A percentile compares a stretch with the other conserved stretches of the same genome.
Conservation (phyloP, 1,284 basidiomycete genomes). For the Marasmius sp. region DNA sequence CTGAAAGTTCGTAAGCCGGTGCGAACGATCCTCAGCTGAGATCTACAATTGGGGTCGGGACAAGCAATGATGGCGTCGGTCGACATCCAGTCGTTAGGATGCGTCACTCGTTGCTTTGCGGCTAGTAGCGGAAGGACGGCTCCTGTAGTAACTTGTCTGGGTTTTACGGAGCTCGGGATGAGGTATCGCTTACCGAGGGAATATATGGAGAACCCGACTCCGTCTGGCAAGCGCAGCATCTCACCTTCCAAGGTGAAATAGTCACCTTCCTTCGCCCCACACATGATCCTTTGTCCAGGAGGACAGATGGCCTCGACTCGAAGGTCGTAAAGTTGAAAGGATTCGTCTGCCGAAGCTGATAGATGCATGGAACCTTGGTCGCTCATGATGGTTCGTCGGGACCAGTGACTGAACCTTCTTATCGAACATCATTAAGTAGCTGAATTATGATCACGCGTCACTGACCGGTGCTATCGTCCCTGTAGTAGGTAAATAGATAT, state of each 20-base stretch:
- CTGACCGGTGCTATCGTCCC: too few relatives aligned
- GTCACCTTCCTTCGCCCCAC: conserved; percentile 63
- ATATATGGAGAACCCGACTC: conserved; percentile 66
- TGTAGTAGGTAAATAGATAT: too few relatives aligned
- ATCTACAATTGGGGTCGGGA: conserved; percentile 62
- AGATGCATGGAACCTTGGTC: background rate
- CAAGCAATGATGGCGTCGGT: conserved; percentile 64
- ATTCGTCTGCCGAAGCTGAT: conserved; percentile 27
- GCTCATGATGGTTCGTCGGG: background rate
- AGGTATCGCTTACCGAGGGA: conserved; percentile 45
- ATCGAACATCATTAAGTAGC: too few relatives aligned
- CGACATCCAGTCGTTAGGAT: conserved; percentile 65
- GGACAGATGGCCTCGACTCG: conserved; percentile 60
- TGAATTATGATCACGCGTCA: too few relatives aligned
- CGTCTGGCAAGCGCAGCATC: conserved; percentile 56
- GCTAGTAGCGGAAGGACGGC: conserved; percentile 61
- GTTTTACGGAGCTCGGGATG: background rate
- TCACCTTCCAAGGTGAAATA: conserved; percentile 62
- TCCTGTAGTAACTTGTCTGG: conserved; percentile 30
- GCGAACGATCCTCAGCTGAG: conserved; percentile 51
- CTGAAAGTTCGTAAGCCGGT: conserved; percentile 51
- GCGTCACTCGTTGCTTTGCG: conserved; percentile 57
- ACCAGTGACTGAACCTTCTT: too few relatives aligned
- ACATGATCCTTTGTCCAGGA: conserved; percentile 50
- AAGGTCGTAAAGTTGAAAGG: conserved; percentile 59